A percentile compares a stretch with the other conserved stretches of the same genome.
Evolutionary conservation across 2,329 filamentous ascomycete species (phyloP).

Genomic region (Harringtonia lauricola): DNA sequence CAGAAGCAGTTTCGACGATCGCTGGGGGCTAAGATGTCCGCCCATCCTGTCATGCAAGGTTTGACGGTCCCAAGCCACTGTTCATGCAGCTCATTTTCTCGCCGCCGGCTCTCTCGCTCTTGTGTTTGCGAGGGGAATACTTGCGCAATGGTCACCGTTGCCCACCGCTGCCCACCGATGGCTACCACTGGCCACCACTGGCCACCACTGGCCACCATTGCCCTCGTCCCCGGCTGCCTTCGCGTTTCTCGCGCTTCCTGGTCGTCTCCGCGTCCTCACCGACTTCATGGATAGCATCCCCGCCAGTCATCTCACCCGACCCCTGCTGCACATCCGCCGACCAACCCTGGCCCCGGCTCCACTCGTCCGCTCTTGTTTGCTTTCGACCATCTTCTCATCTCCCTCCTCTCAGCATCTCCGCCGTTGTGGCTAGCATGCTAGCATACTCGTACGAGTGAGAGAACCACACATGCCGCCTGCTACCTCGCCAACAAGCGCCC

Average conservation of each 20-base stretch:
- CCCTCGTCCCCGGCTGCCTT: too few relatives aligned
- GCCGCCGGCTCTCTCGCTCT: background rate
- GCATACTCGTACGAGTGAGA: too few relatives aligned
- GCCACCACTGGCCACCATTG: too few relatives aligned
- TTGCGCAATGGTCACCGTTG: too few relatives aligned
- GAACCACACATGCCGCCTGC: too few relatives aligned
- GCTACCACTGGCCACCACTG: too few relatives aligned
- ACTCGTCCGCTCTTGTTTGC: too few relatives aligned
- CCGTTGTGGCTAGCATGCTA: background rate
- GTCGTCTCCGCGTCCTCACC: slow-evolving; percentile 21
- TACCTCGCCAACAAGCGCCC: background rate
- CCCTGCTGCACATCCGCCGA: slow-evolving; percentile 3
- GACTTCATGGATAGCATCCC: slow-evolving; percentile 16
- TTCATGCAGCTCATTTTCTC: slow-evolving; percentile 31
- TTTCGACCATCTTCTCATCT: background rate
- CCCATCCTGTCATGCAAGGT: slow-evolving; percentile 20
- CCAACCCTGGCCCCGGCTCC: background rate
- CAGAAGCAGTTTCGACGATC: background rate
- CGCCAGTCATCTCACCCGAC: slow-evolving; percentile 17
- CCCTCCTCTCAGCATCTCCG: slow-evolving; percentile 1
- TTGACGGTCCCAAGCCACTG: slow-evolving; percentile 22
- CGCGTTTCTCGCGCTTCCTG: background rate
- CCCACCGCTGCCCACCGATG: too few relatives aligned
- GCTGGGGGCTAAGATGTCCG: background rate
- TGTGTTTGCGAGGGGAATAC: too few relatives aligned